Evolutionary conservation across 2,329 filamentous ascomycete species (phyloP).

Genomic region (Diaporthe ilicicola): DNA sequence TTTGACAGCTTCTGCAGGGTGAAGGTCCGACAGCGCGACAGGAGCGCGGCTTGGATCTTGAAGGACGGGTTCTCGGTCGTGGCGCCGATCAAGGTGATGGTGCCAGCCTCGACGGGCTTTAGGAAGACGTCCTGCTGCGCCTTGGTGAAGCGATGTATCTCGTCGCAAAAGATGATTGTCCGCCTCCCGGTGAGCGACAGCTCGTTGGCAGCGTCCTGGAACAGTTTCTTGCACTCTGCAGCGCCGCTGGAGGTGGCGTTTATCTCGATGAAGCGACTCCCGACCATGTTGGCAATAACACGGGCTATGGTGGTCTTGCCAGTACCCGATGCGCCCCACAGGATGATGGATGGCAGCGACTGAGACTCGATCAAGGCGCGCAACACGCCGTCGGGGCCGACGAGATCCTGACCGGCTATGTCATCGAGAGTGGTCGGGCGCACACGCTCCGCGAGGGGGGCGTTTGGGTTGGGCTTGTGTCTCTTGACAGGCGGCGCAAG

Average conservation of each 20-base stretch:
- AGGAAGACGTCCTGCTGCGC: conserved; percentile 95
- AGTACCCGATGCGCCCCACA: conserved; percentile 86
- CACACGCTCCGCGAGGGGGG: conserved; percentile 94
- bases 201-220: conserved; percentile 84
- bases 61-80: conserved; percentile 98
- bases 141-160: conserved; percentile 93
- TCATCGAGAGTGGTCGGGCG: conserved; percentile 84
- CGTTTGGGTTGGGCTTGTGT: conserved; percentile 73
- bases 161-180: conserved; percentile 97
- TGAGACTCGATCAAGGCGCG: conserved; percentile 86
- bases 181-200: conserved; percentile 82
- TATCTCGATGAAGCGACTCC: conserved; percentile 91
- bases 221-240: conserved; percentile 91
- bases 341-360: conserved; percentile 90
- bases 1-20: conserved; percentile 79
- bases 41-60: conserved; percentile 85
- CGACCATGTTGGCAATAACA: conserved; percentile 84
- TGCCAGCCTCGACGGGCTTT: conserved; percentile 88
- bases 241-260: conserved; percentile 92
- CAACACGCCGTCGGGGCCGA: conserved; percentile 84
- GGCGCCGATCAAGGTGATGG: conserved; percentile 90
- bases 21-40: conserved; percentile 91
- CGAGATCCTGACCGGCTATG: conserved; percentile 90
- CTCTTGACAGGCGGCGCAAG: conserved; percentile 65
- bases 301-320: conserved; percentile 93